phyloP scores from a whole-genome alignment of 2,329 filamentous ascomycete species.

The Fusarium piperis region DNA sequence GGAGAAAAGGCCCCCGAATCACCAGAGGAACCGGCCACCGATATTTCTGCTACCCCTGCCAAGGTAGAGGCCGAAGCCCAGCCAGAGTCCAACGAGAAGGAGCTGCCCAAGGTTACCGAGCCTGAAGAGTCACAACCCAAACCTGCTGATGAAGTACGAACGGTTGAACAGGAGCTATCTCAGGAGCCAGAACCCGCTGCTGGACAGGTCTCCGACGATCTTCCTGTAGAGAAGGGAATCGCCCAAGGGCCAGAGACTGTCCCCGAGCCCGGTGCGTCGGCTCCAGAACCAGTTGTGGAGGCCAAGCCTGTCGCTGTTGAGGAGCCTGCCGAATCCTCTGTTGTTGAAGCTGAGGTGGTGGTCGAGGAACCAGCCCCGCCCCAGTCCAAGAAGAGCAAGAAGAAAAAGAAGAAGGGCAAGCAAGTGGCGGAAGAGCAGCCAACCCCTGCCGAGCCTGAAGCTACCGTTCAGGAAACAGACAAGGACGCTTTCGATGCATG shows the following conservation, averaged over 20 bases:
- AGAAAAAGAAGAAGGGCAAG: slow-evolving; percentile 42
- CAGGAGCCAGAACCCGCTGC: neutral
- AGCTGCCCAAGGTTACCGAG: neutral
- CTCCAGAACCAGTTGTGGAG: slow-evolving; percentile 2
- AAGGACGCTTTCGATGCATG: slow-evolving; percentile 31
- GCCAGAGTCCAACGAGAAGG: neutral
- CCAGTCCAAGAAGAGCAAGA: slow-evolving; percentile 35
- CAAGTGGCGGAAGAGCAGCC: slow-evolving; percentile 15
- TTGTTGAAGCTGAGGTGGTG: neutral
- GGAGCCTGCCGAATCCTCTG: slow-evolving; percentile 21
- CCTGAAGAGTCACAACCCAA: slow-evolving; percentile 1
- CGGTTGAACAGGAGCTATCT: neutral
- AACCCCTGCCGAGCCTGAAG: neutral
- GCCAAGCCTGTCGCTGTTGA: neutral
- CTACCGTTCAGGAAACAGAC: slow-evolving; percentile 4
- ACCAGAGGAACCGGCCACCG: neutral
- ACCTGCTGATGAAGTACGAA: neutral
- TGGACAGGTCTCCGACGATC: neutral
- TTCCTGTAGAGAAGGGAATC: neutral
- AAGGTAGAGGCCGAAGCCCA: neutral
- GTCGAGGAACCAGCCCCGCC: slow-evolving; percentile 5
- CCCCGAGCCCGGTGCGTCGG: slow-evolving; percentile 4
- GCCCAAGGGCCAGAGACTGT: neutral
- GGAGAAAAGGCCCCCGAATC: neutral
- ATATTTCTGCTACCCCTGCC: neutral